Percentiles rank a stretch among this genome's conserved stretches.
Conservation (phyloP, 139 green algal species). For the Chlamydomonas schloesseri region DNA sequence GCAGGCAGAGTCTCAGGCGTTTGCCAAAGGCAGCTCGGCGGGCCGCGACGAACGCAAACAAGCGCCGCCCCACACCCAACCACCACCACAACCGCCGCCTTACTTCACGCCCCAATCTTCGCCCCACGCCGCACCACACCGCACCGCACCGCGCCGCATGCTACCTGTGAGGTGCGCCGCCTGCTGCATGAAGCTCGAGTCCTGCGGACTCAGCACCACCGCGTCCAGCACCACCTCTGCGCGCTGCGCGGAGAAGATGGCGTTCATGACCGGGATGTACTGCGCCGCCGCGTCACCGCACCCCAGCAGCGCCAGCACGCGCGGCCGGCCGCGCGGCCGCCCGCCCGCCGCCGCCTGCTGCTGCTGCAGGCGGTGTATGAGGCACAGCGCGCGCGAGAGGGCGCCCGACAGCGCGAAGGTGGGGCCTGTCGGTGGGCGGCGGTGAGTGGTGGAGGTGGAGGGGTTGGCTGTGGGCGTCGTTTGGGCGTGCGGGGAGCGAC, state of each 20-base stretch:
- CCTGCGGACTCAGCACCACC: conserved; percentile 58
- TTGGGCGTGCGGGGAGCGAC: no score
- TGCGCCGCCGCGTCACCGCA: conserved; percentile 66
- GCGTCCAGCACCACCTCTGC: conserved; percentile 74
- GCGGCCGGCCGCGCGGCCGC: conserved; percentile 32
- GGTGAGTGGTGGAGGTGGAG: neutral
- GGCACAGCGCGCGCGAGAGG: conserved; percentile 71
- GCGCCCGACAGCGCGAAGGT: conserved; percentile 57
- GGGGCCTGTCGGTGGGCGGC: neutral
- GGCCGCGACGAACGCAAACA: no score
- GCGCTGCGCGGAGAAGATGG: conserved; percentile 85
- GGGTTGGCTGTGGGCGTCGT: neutral
- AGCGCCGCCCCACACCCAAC: no score
- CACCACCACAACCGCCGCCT: no score
- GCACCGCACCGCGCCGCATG: no score
- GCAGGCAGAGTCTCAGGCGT: no score
- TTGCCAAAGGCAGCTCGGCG: no score
- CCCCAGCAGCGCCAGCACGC: conserved; percentile 67
- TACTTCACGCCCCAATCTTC: no score
- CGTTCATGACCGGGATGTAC: conserved; percentile 89
- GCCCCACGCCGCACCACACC: no score
- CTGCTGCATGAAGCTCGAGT: conserved; percentile 83
- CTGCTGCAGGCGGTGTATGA: conserved; percentile 56
- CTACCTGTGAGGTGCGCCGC: conserved; percentile 69
- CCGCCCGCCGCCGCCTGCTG: neutral